Evolutionary conservation across 2,329 filamentous ascomycete species (phyloP).

Genomic region (Thelonectria blattea): DNA sequence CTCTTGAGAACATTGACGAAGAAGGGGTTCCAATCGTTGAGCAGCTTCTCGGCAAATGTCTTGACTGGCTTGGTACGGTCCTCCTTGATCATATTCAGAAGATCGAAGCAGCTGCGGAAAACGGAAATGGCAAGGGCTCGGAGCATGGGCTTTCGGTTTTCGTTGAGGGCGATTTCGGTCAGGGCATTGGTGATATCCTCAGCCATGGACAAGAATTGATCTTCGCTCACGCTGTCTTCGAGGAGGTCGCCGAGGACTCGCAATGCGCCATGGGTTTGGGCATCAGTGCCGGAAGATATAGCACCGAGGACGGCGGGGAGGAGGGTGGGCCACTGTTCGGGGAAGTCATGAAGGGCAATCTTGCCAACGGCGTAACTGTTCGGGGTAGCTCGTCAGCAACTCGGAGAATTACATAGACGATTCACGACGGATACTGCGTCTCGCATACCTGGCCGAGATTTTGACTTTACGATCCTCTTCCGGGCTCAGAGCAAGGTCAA

Average conservation of each 20-base stretch:
- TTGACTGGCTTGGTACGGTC: constrained; percentile 88
- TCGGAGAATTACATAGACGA: too few relatives aligned
- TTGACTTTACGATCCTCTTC: constrained; percentile 86
- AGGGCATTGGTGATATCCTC: constrained; percentile 83
- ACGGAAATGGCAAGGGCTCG: constrained; percentile 88
- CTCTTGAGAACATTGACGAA: constrained; percentile 81
- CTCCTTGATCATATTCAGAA: constrained; percentile 95
- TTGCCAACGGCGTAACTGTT: constrained; percentile 81
- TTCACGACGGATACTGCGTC: background rate
- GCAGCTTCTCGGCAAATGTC: constrained; percentile 84
- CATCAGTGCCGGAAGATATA: constrained; percentile 76
- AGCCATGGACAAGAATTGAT: constrained; percentile 92
- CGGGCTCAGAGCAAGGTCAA: constrained; percentile 76
- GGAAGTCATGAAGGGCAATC: constrained; percentile 91
- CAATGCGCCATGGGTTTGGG: constrained; percentile 86
- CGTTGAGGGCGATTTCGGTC: constrained; percentile 80
- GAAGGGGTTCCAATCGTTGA: constrained; percentile 87
- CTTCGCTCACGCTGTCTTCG: constrained; percentile 90
- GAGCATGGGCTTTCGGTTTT: constrained; percentile 74
- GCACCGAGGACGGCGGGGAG: constrained; percentile 80
- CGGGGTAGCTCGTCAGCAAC: constrained; percentile 9
- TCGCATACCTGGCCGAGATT: constrained; percentile 75
- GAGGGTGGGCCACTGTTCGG: constrained; percentile 91
- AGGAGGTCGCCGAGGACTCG: constrained; percentile 89
- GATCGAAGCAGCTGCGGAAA: constrained; percentile 90